These are phyloP conservation scores for Clarireedia monteithiana DNA, from an alignment of 2,329 filamentous ascomycete genomes.

Conservation along the genomic window DNA sequence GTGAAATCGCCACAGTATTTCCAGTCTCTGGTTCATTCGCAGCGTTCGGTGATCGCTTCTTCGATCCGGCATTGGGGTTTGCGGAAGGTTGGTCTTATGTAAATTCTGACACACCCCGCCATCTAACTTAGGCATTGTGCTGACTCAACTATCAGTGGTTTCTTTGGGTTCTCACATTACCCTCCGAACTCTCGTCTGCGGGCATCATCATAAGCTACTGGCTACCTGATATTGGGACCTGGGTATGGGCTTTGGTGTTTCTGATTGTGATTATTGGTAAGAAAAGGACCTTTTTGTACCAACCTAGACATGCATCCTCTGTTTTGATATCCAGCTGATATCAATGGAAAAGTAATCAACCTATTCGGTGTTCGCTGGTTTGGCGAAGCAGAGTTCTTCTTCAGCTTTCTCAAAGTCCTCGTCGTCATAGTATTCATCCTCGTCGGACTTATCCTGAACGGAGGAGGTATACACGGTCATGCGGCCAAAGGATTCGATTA, in stretches of 20 bases:
- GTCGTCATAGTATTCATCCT: slow-evolving; percentile 66
- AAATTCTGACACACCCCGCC: neutral
- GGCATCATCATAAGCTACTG: slow-evolving; percentile 3
- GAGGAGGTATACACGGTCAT: neutral
- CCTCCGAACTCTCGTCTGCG: neutral
- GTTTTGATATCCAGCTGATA: neutral
- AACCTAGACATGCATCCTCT: neutral
- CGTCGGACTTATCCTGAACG: slow-evolving; percentile 36
- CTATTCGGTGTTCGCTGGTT: slow-evolving; percentile 66
- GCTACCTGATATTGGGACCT: neutral
- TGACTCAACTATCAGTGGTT: neutral
- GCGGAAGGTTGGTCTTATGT: slow-evolving; percentile 45
- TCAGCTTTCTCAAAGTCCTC: slow-evolving; percentile 64
- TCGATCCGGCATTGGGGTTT: slow-evolving; percentile 61
- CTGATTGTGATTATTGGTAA: neutral
- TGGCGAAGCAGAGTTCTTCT: slow-evolving; percentile 76
- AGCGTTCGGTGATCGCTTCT: slow-evolving; percentile 61
- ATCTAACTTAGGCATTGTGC: neutral
- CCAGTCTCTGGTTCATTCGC: slow-evolving; percentile 51
- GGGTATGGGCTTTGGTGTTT: slow-evolving; percentile 1
- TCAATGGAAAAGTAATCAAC: slow-evolving; percentile 42
- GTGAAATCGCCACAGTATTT: slow-evolving; percentile 1
- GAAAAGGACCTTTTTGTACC: neutral
- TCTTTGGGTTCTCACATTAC: slow-evolving; percentile 1
- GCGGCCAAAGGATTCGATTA: slow-evolving; percentile 1